Evolutionary conservation across 163 green algal genomes (phyloP).

Genomic region (Scenedesmus sp.): DNA sequence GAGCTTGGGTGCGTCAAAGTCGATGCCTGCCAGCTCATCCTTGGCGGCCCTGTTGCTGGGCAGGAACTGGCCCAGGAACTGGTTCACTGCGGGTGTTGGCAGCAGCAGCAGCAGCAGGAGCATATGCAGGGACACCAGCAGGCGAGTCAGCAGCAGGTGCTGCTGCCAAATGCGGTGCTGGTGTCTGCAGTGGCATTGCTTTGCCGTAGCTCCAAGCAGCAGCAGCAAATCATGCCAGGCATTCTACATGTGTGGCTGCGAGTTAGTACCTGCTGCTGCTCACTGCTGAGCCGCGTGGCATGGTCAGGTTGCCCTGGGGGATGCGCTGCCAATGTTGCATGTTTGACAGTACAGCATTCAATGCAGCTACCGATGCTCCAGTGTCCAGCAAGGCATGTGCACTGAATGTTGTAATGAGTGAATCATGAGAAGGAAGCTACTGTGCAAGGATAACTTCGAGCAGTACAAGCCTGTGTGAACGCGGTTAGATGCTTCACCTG

Average conservation of each 20-base stretch:
- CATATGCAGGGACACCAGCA: no score
- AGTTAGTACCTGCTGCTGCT: no score
- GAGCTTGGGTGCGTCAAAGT: constrained; percentile 47
- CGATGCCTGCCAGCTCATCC: constrained; percentile 39
- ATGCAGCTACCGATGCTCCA: background rate
- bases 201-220: no score
- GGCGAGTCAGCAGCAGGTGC: no score
- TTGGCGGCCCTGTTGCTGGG: constrained; percentile 17
- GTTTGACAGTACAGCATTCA: background rate
- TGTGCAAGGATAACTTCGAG: background rate
- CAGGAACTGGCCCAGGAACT: constrained; percentile 55
- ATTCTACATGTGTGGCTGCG: no score
- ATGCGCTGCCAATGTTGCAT: background rate
- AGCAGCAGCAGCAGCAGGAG: constrained; percentile 26
- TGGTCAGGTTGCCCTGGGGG: no score
- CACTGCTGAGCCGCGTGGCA: no score
- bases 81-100: constrained; percentile 45
- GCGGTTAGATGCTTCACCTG: background rate
- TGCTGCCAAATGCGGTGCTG: no score
- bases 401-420: no score
- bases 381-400: background rate
- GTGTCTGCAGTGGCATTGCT: no score
- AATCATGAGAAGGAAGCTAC: background rate
- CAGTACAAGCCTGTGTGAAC: background rate
- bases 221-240: no score